Conservation (phyloP, 495 filamentous ascomycete species). For the Hypoxylon intermedium region DNA sequence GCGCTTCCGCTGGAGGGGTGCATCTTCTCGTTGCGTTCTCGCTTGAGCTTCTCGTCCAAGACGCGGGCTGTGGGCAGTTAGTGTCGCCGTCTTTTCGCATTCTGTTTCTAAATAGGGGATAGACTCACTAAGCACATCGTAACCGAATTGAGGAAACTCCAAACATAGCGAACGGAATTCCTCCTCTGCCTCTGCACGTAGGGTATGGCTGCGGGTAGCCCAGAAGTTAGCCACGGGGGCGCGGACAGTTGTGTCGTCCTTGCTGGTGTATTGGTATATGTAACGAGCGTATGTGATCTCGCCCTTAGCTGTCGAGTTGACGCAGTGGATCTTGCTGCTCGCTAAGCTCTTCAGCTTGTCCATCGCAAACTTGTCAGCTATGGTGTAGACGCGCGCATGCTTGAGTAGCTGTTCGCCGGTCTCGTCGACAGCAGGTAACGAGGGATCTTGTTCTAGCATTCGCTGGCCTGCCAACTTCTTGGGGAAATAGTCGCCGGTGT, state of each 20-base stretch:
- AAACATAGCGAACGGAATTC: slow-evolving; percentile 83
- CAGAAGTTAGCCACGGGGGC: slow-evolving; percentile 89
- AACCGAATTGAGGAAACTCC: slow-evolving; percentile 88
- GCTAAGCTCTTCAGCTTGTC: slow-evolving; percentile 77
- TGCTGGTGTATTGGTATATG: slow-evolving; percentile 78
- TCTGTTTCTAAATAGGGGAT: too few relatives aligned
- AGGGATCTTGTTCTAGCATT: slow-evolving; percentile 64
- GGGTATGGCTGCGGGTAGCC: slow-evolving; percentile 78
- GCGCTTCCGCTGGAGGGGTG: slow-evolving; percentile 54
- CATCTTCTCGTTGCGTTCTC: slow-evolving; percentile 61
- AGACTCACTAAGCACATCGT: slow-evolving; percentile 78
- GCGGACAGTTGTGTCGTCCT: slow-evolving; percentile 74
- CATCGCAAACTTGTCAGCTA: slow-evolving; percentile 80
- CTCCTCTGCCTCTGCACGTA: slow-evolving; percentile 82
- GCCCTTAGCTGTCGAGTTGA: slow-evolving; percentile 82
- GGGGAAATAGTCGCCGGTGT: slow-evolving; percentile 90
- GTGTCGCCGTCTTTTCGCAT: slow-evolving; percentile 1
- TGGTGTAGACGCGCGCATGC: slow-evolving; percentile 87
- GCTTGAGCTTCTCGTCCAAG: slow-evolving; percentile 66
- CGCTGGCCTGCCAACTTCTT: slow-evolving; percentile 63
- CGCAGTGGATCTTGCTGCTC: slow-evolving; percentile 86
- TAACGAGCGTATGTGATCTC: slow-evolving; percentile 91
- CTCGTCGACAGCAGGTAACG: slow-evolving; percentile 67
- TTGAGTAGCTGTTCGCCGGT: slow-evolving; percentile 78
- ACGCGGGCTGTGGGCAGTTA: slow-evolving; percentile 56